Conservation (phyloP, 2,329 filamentous ascomycete species). For the Trichoderma aggressivum region DNA sequence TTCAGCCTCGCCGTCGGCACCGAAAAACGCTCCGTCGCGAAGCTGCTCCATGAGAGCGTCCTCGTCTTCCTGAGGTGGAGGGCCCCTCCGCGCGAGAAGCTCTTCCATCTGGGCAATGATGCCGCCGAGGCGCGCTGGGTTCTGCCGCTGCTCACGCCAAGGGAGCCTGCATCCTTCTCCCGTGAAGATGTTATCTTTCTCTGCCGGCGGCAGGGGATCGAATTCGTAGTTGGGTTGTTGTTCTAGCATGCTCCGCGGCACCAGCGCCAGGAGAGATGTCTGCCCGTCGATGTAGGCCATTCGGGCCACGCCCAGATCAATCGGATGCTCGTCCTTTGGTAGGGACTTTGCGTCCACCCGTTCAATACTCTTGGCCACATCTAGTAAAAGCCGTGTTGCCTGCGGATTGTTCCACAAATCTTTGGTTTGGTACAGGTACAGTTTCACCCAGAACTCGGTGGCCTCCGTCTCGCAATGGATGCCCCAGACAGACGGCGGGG, state of each 20-base stretch:
- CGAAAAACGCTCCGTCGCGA: background rate
- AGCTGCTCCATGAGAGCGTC: background rate
- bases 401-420: slow-evolving; percentile 83
- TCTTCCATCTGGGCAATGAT: slow-evolving; percentile 28
- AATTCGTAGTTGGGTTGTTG: slow-evolving; percentile 69
- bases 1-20: background rate
- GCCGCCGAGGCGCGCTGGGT: slow-evolving; percentile 21
- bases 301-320: slow-evolving; percentile 57
- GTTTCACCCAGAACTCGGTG: slow-evolving; percentile 62
- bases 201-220: slow-evolving; percentile 73
- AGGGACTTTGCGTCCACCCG: slow-evolving; percentile 41
- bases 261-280: slow-evolving; percentile 63
- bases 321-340: slow-evolving; percentile 38
- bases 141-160: slow-evolving; percentile 34
- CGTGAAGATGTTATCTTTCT: slow-evolving; percentile 52
- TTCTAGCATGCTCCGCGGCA: slow-evolving; percentile 64
- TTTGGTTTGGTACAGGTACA: slow-evolving; percentile 74
- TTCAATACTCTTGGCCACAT: slow-evolving; percentile 58
- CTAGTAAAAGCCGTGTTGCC: slow-evolving; percentile 63
- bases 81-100: slow-evolving; percentile 26
- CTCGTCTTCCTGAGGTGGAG: slow-evolving; percentile 19
- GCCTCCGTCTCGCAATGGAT: slow-evolving; percentile 62
- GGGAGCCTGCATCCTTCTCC: slow-evolving; percentile 41
- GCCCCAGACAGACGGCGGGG: slow-evolving; percentile 82
- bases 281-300: slow-evolving; percentile 77